Base-by-base conservation (phyloP, 768 basidiomycete genomes). In the Plicaturopsis crispa region DNA sequence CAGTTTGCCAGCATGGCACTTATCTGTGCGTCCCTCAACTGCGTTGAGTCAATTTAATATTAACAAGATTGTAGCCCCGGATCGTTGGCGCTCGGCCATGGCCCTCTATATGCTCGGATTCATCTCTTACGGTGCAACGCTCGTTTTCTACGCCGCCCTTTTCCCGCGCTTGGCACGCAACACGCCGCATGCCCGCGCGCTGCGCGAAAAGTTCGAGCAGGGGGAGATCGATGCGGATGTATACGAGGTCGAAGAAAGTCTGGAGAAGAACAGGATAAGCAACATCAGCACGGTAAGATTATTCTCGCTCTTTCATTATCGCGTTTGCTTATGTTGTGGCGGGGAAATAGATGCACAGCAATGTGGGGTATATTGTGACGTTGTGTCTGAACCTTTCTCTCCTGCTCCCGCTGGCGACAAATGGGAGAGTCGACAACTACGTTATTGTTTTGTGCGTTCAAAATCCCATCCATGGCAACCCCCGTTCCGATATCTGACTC, bases 141-240 rank as follows among this genome's bases (percentile, higher is more conserved):
- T 87, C 7, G 84, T 88, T 0, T 90, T 90, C 56, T 90, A 80
- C 47, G 74, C 80, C 0, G 86, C 85, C 1, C 48, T 74, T 11
- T 89, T 90, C 53, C 88, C 88, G 1, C 77, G 84, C 6, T 71
- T 91, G 2, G 87, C 88, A 0, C 72, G 84, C 3, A 88, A 89
- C 51, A 89, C 86, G 0, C 57, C 67, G 3, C 79, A 73, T 46
- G 64, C 84, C 4, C 72, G 78, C 11, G 55, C 55, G 2, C 57
- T 87, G 3, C 63, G 67, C 24, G 70, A 69, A 35, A 71, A 66
- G 47, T 78, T 72, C 39, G 78, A 80, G 35, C 64, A 62, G 0
- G 80, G 81, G 0, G 72, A 80, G 42, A 75, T 80, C 8, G 48
- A 64, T 0, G 57, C 61, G 11, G 80, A 80, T 38, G 78, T 72